Conservation (phyloP, 106 monocot genomes). For the Chionographis japonica region DNA sequence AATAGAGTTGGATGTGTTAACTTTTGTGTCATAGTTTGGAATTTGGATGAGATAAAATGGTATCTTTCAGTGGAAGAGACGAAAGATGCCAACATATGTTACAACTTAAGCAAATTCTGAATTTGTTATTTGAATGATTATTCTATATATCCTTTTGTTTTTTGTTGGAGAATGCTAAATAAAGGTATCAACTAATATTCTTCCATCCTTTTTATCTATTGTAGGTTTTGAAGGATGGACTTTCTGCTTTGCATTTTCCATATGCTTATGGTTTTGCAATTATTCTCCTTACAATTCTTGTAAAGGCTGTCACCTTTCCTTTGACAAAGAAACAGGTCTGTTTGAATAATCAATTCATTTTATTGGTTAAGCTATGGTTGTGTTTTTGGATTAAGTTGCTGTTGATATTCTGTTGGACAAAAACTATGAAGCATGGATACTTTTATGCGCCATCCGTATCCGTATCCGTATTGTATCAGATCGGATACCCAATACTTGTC, state of each 20-base stretch:
- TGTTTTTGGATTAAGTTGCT: background rate
- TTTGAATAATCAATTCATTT: background rate
- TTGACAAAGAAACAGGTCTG: conserved; percentile 89
- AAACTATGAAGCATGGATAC: too few species aligned
- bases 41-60: too few species aligned
- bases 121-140: background rate
- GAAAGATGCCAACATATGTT: too few species aligned
- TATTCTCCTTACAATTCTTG: conserved; percentile 86
- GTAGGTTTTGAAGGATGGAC: conserved; percentile 86
- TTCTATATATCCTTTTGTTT: background rate
- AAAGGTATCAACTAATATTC: background rate
- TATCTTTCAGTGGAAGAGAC: too few species aligned
- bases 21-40: too few species aligned
- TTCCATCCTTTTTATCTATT: conserved; percentile 6
- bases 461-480: too few species aligned
- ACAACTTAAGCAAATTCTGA: too few species aligned
- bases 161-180: background rate
- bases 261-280: conserved; percentile 98
- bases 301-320: conserved; percentile 89
- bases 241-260: conserved; percentile 82
- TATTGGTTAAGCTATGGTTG: background rate
- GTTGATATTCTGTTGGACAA: too few species aligned
- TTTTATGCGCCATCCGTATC: too few species aligned
- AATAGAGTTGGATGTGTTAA: too few species aligned
- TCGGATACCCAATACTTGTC: too few species aligned